A percentile compares a stretch with the other conserved stretches of the same genome.
Conservation (phyloP, 2,329 filamentous ascomycete species). For the Hypoxylon rubiginosum region DNA sequence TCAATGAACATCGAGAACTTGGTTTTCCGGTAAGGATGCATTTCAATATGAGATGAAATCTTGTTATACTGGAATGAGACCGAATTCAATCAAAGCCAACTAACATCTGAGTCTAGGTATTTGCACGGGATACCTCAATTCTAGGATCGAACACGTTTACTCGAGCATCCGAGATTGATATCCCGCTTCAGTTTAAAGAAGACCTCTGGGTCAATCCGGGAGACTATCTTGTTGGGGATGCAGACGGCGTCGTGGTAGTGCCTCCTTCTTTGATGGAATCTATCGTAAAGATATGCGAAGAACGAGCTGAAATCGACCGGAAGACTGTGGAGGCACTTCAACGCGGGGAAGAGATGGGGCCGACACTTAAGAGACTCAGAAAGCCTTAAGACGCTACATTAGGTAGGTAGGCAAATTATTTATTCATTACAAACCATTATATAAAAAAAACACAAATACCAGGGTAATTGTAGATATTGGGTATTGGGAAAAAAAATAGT, state of each 20-base stretch:
- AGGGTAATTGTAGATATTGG: no score
- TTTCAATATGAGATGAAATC: not conserved
- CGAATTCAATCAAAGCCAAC: not conserved
- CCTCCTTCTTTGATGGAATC: constrained; percentile 46
- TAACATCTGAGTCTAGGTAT: constrained; percentile 42
- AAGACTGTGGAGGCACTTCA: constrained; percentile 38
- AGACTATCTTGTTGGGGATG: constrained; percentile 49
- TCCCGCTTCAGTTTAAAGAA: constrained; percentile 47
- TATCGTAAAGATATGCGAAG: constrained; percentile 48
- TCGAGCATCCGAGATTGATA: constrained; percentile 46
- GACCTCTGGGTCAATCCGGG: constrained; percentile 51
- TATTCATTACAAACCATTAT: no score
- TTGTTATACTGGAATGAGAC: not conserved
- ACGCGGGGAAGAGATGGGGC: constrained; percentile 20
- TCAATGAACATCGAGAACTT: constrained; percentile 49
- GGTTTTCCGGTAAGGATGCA: constrained; percentile 25
- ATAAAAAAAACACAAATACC: no score
- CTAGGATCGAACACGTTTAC: constrained; percentile 52
- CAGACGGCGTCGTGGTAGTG: constrained; percentile 50
- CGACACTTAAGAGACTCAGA: constrained; percentile 16
- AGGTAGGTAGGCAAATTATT: no score
- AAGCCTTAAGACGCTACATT: constrained; percentile 2
- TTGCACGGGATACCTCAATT: constrained; percentile 47
- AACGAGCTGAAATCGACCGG: constrained; percentile 49
- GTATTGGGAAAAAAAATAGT: no score